Evolutionary conservation across 2,329 filamentous ascomycete species (phyloP).

Genomic region (Bipolaris victoriae): DNA sequence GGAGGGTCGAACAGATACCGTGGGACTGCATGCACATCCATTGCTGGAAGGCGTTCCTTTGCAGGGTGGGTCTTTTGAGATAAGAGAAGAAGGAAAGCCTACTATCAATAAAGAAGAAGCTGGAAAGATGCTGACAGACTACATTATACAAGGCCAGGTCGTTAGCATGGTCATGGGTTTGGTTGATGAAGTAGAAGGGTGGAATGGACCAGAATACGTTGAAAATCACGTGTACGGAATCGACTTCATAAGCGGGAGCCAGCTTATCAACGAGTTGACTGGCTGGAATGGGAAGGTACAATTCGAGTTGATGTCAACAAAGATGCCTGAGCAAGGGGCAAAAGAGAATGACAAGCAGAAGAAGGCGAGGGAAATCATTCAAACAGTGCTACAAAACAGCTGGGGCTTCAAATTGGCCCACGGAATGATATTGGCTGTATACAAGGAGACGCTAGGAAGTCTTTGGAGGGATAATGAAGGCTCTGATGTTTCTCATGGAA

Average conservation of each 20-base stretch:
- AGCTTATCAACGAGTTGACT: slow-evolving; percentile 43
- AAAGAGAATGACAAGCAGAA: not conserved
- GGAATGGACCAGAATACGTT: slow-evolving; percentile 62
- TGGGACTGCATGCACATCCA: slow-evolving; percentile 57
- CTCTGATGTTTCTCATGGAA: slow-evolving; percentile 57
- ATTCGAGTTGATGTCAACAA: slow-evolving; percentile 27
- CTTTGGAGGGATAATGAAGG: slow-evolving; percentile 35
- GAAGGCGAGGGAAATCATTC: not conserved
- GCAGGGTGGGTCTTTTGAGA: slow-evolving; percentile 49
- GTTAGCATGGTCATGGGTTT: slow-evolving; percentile 60
- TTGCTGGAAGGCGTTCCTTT: slow-evolving; percentile 59
- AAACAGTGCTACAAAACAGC: not conserved
- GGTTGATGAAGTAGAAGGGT: slow-evolving; percentile 57
- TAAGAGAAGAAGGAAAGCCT: slow-evolving; percentile 47
- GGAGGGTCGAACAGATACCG: slow-evolving; percentile 49
- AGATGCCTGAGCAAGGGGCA: not conserved
- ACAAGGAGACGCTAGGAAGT: not conserved
- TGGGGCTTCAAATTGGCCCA: not conserved
- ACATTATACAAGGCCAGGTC: slow-evolving; percentile 63
- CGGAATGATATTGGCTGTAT: not conserved
- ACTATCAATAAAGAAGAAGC: slow-evolving; percentile 49
- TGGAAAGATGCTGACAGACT: slow-evolving; percentile 55
- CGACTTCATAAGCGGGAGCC: not conserved
- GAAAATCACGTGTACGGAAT: slow-evolving; percentile 25
- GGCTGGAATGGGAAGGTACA: slow-evolving; percentile 58